These are phyloP conservation scores for Nyctanthes arbortristis DNA, from an alignment of 257 asterid genomes.

Conservation along the genomic window DNA sequence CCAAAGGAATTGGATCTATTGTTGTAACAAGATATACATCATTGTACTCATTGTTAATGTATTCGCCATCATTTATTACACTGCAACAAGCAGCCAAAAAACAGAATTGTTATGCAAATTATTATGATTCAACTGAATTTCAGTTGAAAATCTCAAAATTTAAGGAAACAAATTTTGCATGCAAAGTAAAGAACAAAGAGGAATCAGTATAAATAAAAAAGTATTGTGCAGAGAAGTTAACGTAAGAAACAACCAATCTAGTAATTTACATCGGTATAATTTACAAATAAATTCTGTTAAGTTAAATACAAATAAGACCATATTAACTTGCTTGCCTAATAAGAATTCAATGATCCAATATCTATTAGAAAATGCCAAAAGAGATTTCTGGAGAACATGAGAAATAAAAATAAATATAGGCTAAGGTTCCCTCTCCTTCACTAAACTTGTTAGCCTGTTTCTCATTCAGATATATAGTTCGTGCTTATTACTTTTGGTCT, in stretches of 20 bases:
- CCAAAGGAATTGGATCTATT: slow-evolving; percentile 84
- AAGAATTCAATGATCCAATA: slow-evolving; percentile 13
- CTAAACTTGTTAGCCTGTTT: not conserved
- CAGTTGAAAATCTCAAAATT: not conserved
- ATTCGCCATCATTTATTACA: slow-evolving; percentile 67
- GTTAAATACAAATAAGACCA: not conserved
- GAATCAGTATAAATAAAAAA: slow-evolving; percentile 3
- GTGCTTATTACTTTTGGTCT: too few species aligned
- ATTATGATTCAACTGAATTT: too few species aligned
- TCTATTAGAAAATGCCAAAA: not conserved
- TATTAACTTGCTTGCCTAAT: not conserved
- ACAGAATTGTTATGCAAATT: too few species aligned
- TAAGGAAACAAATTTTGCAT: slow-evolving; percentile 7
- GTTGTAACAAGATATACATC: slow-evolving; percentile 96
- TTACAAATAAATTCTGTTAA: not conserved
- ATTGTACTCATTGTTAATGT: slow-evolving; percentile 82
- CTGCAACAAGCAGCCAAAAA: too few species aligned
- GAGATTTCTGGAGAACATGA: not conserved
- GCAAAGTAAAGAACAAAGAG: not conserved
- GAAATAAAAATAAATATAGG: not conserved
- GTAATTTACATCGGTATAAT: not conserved
- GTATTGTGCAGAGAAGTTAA: not conserved
- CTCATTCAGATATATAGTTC: too few species aligned
- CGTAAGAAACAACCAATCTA: too few species aligned
- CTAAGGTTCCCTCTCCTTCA: not conserved